phyloP scores from a whole-genome alignment of 345 rosid genomes.

The Sisymbrium irio region DNA sequence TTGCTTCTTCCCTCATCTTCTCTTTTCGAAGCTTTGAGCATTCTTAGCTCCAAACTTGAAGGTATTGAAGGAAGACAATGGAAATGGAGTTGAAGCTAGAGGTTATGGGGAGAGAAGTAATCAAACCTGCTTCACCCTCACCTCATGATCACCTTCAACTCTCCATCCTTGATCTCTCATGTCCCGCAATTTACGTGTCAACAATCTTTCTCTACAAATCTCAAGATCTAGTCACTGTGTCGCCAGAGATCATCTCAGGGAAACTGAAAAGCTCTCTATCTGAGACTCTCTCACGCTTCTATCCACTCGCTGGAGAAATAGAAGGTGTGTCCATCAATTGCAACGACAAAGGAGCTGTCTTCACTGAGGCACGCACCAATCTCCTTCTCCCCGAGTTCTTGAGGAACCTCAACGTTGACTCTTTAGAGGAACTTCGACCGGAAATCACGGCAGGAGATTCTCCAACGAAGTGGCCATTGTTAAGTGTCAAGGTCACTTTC shows the following conservation, averaged over 20 bases:
- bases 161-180: background rate
- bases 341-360: background rate
- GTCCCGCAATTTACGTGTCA: background rate
- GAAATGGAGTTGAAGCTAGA: background rate
- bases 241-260: background rate
- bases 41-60: background rate
- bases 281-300: background rate
- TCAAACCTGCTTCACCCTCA: background rate
- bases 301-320: background rate
- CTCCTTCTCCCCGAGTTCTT: background rate
- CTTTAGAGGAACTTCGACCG: background rate
- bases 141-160: background rate
- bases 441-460: background rate
- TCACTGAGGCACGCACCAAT: background rate
- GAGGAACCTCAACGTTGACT: background rate
- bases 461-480: background rate
- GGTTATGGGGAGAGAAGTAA: background rate
- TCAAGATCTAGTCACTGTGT: background rate
- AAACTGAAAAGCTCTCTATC: background rate
- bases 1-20: too few species aligned
- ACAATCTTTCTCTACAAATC: background rate
- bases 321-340: background rate
- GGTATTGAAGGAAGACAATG: background rate
- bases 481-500: slow-evolving; percentile 22
- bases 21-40: too few species aligned